A percentile compares a stretch with the other conserved stretches of the same genome.
Evolutionary conservation across 1,139 yeast species (phyloP).

Genomic region (Yamadazyma sp.): DNA sequence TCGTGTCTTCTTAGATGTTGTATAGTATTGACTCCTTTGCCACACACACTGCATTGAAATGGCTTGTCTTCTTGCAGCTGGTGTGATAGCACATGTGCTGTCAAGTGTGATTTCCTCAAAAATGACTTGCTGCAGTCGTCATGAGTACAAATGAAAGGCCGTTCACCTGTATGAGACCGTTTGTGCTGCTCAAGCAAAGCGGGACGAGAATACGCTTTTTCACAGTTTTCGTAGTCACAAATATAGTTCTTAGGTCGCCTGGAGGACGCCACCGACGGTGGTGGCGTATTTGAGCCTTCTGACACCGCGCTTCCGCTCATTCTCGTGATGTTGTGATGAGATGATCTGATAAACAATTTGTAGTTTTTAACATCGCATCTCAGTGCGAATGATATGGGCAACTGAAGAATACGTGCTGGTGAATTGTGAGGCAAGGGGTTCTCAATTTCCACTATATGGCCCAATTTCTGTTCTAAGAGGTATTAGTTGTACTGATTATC

Average conservation of each 20-base stretch:
- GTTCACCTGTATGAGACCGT: conserved; percentile 72
- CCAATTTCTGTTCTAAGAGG: too few relatives aligned
- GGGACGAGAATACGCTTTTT: conserved; percentile 77
- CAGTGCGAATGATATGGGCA: background rate
- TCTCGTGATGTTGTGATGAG: background rate
- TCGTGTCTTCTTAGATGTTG: conserved; percentile 87
- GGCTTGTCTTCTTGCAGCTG: conserved; percentile 61
- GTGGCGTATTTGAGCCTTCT: background rate
- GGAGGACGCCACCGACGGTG: conserved; percentile 16
- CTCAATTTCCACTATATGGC: too few relatives aligned
- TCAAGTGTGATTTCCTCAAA: conserved; percentile 74
- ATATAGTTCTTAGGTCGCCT: conserved; percentile 55
- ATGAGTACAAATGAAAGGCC: conserved; percentile 67
- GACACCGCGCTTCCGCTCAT: conserved; percentile 3
- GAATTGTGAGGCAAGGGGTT: too few relatives aligned
- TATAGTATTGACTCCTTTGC: conserved; percentile 75
- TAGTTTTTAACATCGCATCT: background rate
- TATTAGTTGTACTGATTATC: too few relatives aligned
- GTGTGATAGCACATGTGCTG: conserved; percentile 71
- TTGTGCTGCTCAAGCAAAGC: conserved; percentile 80
- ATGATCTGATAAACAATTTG: background rate
- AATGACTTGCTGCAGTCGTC: conserved; percentile 64
- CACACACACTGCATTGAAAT: conserved; percentile 70
- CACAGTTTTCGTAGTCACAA: conserved; percentile 67
- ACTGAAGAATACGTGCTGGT: too few relatives aligned